Percentiles rank a stretch among this genome's conserved stretches.
These are phyloP conservation scores for Hygrophoropsis aurantiaca DNA, from an alignment of 768 basidiomycete species.

Conservation along the genomic window DNA sequence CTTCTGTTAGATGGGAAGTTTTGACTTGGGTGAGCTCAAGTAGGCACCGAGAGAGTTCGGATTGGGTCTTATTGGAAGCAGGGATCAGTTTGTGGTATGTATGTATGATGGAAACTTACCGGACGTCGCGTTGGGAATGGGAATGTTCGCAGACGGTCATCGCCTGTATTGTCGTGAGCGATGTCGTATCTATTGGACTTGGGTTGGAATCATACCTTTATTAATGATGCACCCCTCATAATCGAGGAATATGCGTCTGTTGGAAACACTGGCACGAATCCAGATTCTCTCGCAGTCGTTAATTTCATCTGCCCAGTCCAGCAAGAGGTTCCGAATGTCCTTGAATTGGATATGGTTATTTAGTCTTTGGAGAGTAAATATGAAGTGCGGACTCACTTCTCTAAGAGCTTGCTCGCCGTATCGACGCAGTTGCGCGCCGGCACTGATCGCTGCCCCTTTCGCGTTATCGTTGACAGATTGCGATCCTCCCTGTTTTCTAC, in stretches of 20 bases:
- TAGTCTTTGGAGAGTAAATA: too few species aligned
- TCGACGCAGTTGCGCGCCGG: constrained; percentile 88
- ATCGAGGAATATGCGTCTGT: constrained; percentile 86
- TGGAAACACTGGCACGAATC: constrained; percentile 85
- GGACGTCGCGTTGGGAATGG: constrained; percentile 96
- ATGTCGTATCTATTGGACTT: too few species aligned
- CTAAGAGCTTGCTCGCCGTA: constrained; percentile 93
- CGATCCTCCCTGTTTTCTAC: constrained; percentile 95
- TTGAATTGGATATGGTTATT: constrained; percentile 25
- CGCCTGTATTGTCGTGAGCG: constrained; percentile 35
- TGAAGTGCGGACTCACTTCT: constrained; percentile 57
- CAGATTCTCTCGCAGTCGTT: constrained; percentile 86
- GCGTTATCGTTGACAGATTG: constrained; percentile 91
- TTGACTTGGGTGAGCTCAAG: constrained; percentile 84
- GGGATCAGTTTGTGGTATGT: too few species aligned
- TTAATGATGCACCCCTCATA: constrained; percentile 77
- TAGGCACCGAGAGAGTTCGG: constrained; percentile 85
- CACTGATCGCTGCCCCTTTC: constrained; percentile 90
- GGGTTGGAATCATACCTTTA: too few species aligned
- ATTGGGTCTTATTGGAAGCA: constrained; percentile 70
- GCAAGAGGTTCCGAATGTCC: constrained; percentile 86
- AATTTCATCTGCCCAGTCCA: constrained; percentile 88
- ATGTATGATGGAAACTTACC: constrained; percentile 46
- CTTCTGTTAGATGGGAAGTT: constrained; percentile 82
- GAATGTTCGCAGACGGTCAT: constrained; percentile 83